Evolutionary conservation across 2,329 filamentous ascomycete genomes (phyloP).

Genomic region (Colletotrichum plurivorum): DNA sequence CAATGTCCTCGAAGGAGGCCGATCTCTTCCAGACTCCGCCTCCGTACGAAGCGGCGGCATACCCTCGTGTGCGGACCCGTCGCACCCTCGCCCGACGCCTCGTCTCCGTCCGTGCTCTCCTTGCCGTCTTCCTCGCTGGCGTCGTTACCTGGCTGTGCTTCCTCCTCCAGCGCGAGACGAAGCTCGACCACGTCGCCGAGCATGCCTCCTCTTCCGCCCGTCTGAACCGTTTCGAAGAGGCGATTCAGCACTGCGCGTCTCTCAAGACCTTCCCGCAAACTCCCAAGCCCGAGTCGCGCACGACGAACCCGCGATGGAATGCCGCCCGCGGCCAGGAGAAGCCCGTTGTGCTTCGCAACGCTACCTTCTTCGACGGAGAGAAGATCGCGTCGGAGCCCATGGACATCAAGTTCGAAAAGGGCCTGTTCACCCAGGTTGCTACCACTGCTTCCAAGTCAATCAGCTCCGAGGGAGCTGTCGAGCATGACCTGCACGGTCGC

Average conservation of each 20-base stretch:
- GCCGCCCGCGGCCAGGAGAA: constrained; percentile 52
- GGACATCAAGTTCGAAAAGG: constrained; percentile 56
- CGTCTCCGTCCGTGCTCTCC: constrained; percentile 21
- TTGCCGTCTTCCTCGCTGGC: constrained; percentile 22
- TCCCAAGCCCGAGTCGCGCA: constrained; percentile 29
- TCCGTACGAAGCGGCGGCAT: constrained; percentile 36
- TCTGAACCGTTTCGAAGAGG: constrained; percentile 30
- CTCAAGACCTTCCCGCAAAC: constrained; percentile 33
- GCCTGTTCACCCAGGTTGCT: constrained; percentile 51
- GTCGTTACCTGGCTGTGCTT: constrained; percentile 32
- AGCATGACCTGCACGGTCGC: constrained; percentile 52
- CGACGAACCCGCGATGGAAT: constrained; percentile 57
- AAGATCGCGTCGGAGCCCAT: constrained; percentile 48
- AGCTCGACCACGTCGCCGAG: constrained; percentile 17
- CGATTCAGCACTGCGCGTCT: constrained; percentile 34
- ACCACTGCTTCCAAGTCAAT: constrained; percentile 38
- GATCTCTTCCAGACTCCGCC: constrained; percentile 31
- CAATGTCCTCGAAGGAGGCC: constrained; percentile 23
- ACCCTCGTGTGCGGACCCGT: constrained; percentile 31
- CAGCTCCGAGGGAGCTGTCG: constrained; percentile 37
- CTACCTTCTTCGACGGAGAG: constrained; percentile 60
- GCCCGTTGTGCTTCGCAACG: constrained; percentile 55
- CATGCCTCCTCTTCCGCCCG: constrained; percentile 30
- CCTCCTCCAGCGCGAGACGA: constrained; percentile 32
- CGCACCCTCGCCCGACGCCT: constrained; percentile 26